phyloP scores from a whole-genome alignment of 192 early-diverging fungal species.

The Endogone sp. region DNA sequence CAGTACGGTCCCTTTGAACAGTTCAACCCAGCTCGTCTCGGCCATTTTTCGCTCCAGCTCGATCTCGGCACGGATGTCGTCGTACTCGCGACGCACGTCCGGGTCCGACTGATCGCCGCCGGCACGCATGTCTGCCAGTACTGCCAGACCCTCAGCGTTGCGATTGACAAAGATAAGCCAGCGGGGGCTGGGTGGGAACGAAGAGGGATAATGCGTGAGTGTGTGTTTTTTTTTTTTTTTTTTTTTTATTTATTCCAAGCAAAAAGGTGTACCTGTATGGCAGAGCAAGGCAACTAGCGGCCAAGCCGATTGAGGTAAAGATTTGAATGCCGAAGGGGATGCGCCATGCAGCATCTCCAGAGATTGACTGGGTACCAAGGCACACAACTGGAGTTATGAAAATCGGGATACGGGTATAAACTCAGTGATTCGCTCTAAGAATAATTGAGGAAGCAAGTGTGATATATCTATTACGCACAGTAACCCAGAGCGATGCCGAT shows the following conservation, averaged over 20 bases:
- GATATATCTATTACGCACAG: slow-evolving; percentile 44
- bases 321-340: slow-evolving; percentile 81
- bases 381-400: slow-evolving; percentile 9
- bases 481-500: slow-evolving; percentile 72
- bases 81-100: slow-evolving; percentile 59
- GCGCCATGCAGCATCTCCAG: slow-evolving; percentile 64
- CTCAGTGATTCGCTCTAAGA: neutral
- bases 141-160: slow-evolving; percentile 61
- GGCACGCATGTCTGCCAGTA: slow-evolving; percentile 69
- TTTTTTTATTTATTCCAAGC: no score
- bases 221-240: no score
- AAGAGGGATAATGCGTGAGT: no score
- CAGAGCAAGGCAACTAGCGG: slow-evolving; percentile 5
- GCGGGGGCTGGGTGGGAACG: slow-evolving; percentile 86
- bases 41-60: slow-evolving; percentile 56
- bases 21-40: slow-evolving; percentile 56
- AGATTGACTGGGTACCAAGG: slow-evolving; percentile 29
- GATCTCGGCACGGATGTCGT: slow-evolving; percentile 66
- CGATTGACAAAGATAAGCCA: slow-evolving; percentile 73
- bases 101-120: slow-evolving; percentile 52
- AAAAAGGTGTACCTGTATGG: neutral
- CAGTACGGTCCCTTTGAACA: slow-evolving; percentile 47
- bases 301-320: slow-evolving; percentile 70
- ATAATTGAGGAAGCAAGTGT: neutral
- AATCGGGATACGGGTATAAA: neutral